phyloP scores from a whole-genome alignment of 2,329 filamentous ascomycete genomes.

The Graphiopsis chlorocephala region DNA sequence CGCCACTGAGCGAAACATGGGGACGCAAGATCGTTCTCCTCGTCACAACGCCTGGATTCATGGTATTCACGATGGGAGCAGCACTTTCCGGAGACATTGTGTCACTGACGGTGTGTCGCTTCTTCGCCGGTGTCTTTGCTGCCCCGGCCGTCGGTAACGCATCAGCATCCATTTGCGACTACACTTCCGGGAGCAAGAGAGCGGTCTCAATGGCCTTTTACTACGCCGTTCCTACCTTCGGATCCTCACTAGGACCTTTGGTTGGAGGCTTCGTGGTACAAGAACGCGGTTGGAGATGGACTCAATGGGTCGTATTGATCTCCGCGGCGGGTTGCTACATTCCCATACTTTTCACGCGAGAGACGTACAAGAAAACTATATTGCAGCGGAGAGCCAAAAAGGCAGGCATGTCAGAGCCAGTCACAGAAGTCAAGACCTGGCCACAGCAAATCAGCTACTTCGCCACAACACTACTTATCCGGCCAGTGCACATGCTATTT shows the following conservation, averaged over 20 bases:
- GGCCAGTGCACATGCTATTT: slow-evolving; percentile 37
- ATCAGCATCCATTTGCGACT: slow-evolving; percentile 32
- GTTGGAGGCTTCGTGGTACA: slow-evolving; percentile 35
- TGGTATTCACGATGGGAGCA: slow-evolving; percentile 36
- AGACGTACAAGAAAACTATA: slow-evolving; percentile 36
- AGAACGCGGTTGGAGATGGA: slow-evolving; percentile 36
- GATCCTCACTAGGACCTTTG: slow-evolving; percentile 36
- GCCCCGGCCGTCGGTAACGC: slow-evolving; percentile 34
- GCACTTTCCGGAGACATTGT: slow-evolving; percentile 28
- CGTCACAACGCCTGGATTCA: slow-evolving; percentile 35
- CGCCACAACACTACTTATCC: slow-evolving; percentile 25
- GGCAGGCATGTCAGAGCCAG: slow-evolving; percentile 22
- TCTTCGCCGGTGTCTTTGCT: slow-evolving; percentile 50
- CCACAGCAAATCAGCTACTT: slow-evolving; percentile 22
- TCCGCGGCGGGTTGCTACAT: slow-evolving; percentile 31
- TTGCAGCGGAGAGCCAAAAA: slow-evolving; percentile 30
- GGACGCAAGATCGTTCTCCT: slow-evolving; percentile 38
- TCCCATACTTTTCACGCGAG: slow-evolving; percentile 27
- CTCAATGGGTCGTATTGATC: slow-evolving; percentile 34
- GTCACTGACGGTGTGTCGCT: slow-evolving; percentile 29
- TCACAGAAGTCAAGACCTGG: not conserved
- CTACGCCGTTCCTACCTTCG: slow-evolving; percentile 24
- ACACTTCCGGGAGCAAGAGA: slow-evolving; percentile 30
- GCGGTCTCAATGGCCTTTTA: slow-evolving; percentile 29
- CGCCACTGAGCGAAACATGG: slow-evolving; percentile 38